Base-by-base conservation (phyloP, 371 early-diverging fungal species). In the Modicella reniformis region DNA sequence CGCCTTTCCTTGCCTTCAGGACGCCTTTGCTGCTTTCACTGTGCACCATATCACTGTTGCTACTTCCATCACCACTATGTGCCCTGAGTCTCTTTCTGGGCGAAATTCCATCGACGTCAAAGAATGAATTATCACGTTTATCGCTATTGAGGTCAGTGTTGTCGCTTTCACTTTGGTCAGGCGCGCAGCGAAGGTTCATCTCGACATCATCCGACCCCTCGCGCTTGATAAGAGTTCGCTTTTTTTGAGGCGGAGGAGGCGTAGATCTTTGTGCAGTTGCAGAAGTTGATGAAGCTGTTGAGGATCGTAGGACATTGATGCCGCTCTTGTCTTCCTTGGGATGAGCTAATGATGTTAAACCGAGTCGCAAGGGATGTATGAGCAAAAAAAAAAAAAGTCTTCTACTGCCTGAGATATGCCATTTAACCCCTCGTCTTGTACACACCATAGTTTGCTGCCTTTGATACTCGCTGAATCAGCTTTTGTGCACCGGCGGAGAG, bases 381-480 rank as follows among this genome's bases (percentile, higher is more conserved):
- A n/a, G n/a, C n/a, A n/a, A n/a, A n/a, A n/a, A n/a, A n/a, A n/a
- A n/a, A n/a, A n/a, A n/a, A n/a, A n/a, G n/a, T n/a, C n/a, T n/a
- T n/a, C n/a, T n/a, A n/a, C n/a, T n/a, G n/a, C n/a, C n/a, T n/a
- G n/a, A n/a, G n/a, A 25, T 26, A 21, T 25, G 26, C 21, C 25
- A 26, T n/a, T 48, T 4, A 4, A 21, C 21, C 48, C 52, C 23
- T 28, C 10, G 25, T 21, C 3, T 2, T 3, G 47, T 21, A 4
- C 53, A 48, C 64, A 74, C 69, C 57, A 52, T 55, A 37, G 19
- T 29, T 55, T 5, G 65, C 65, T 2, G 65, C 69, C 47, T 28
- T 61, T 23, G 74, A 52, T 15, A 74, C 69, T 9, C 74, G 69
- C 19, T 51, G 28, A 30, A 74, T 63, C 12, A 74, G 53, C 17